Percentiles rank a stretch among this genome's conserved stretches.
Evolutionary conservation across 2,329 filamentous ascomycete species (phyloP).

Genomic region (Dactylonectria macrodidyma): DNA sequence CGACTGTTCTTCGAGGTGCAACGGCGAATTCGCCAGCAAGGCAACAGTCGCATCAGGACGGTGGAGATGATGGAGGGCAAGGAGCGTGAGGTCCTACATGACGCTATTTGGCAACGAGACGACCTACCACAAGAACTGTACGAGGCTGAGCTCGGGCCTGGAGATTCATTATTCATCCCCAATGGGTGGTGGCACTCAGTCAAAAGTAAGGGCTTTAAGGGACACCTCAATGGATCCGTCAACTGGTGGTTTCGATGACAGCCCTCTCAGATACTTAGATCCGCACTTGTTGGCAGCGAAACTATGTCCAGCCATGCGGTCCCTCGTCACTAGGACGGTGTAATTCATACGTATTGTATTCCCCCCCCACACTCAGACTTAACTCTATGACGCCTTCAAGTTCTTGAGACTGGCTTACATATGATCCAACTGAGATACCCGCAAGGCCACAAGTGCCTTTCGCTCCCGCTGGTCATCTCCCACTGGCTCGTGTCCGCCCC

Average conservation of each 20-base stretch:
- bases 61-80: constrained; percentile 92
- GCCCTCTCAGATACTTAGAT: neutral
- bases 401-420: constrained; percentile 54
- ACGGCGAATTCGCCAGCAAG: constrained; percentile 53
- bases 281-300: neutral
- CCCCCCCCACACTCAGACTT: neutral
- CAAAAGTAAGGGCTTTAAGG: constrained; percentile 54
- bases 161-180: constrained; percentile 59
- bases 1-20: constrained; percentile 72
- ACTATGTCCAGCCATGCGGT: neutral
- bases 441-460: constrained; percentile 65
- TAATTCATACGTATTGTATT: constrained; percentile 14
- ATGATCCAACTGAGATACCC: constrained; percentile 69
- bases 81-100: constrained; percentile 77
- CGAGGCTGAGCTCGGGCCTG: constrained; percentile 72
- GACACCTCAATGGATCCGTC: constrained; percentile 58
- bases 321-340: neutral
- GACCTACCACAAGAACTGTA: constrained; percentile 52
- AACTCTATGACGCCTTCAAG: constrained; percentile 25
- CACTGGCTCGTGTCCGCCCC: constrained; percentile 61
- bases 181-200: constrained; percentile 65
- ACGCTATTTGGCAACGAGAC: constrained; percentile 76
- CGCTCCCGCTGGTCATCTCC: constrained; percentile 64
- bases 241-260: constrained; percentile 63
- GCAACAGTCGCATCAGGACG: constrained; percentile 73